These are phyloP conservation scores for Termitomyces sp. DNA, from an alignment of 768 basidiomycete species.

Conservation along the genomic window DNA sequence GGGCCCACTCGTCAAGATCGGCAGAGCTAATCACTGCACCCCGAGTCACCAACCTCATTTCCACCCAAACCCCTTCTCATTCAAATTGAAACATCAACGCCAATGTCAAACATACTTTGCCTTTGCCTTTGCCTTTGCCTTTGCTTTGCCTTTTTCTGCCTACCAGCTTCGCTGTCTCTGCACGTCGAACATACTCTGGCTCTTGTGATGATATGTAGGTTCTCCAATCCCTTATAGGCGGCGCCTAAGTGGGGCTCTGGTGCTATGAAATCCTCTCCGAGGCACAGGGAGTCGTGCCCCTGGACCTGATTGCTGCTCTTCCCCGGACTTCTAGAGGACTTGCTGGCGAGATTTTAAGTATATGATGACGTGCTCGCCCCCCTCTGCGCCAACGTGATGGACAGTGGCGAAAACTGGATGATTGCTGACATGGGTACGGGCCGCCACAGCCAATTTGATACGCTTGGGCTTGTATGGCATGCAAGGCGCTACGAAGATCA, in stretches of 20 bases:
- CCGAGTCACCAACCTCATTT: not conserved
- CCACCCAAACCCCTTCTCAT: not conserved
- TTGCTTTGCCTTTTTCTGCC: not conserved
- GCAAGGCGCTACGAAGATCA: not conserved
- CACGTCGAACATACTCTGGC: not conserved
- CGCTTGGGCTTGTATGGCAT: not conserved
- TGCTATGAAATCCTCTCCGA: not conserved
- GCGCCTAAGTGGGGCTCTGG: not conserved
- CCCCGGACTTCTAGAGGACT: not conserved
- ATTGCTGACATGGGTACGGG: not conserved
- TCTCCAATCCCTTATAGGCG: not conserved
- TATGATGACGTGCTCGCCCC: not conserved
- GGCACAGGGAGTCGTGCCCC: not conserved
- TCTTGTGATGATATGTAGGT: not conserved
- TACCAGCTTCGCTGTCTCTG: not conserved
- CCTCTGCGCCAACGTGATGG: not conserved
- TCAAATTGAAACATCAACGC: not conserved
- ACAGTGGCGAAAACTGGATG: not conserved
- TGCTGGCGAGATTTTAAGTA: not conserved
- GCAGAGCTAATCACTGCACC: not conserved
- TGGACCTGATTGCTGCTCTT: constrained; percentile 1
- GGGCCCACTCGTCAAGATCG: constrained; percentile 3
- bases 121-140: not conserved
- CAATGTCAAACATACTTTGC: constrained; percentile 2
- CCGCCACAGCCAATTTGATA: not conserved